phyloP scores from a whole-genome alignment of 2,329 filamentous ascomycete genomes.

The Talaromyces sp. region DNA sequence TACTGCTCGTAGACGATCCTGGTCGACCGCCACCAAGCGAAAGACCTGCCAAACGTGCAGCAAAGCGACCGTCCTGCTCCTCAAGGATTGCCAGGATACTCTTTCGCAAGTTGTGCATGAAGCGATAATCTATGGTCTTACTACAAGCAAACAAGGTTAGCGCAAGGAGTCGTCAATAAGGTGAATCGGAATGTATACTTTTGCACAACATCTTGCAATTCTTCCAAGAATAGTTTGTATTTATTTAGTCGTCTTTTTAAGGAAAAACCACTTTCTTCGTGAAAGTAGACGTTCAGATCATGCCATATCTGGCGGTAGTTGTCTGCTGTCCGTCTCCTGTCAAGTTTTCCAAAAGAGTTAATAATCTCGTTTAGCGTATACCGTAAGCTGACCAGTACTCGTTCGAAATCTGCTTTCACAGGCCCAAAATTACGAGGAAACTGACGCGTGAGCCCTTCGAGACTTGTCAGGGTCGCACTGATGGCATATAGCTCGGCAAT shows the following conservation, averaged over 20 bases:
- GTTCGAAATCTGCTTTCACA: constrained; percentile 48
- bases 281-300: constrained; percentile 47
- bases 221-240: constrained; percentile 51
- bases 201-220: constrained; percentile 44
- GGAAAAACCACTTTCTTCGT: constrained; percentile 45
- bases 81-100: constrained; percentile 28
- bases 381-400: constrained; percentile 49
- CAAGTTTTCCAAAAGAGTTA: constrained; percentile 44
- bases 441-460: constrained; percentile 45
- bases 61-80: constrained; percentile 30
- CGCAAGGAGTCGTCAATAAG: background rate
- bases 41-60: constrained; percentile 26
- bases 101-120: constrained; percentile 28
- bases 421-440: constrained; percentile 38
- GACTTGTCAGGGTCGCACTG: constrained; percentile 48
- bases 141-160: constrained; percentile 24
- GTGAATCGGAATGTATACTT: constrained; percentile 40
- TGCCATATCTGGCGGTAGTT: constrained; percentile 52
- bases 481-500: constrained; percentile 56
- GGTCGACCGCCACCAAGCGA: constrained; percentile 25
- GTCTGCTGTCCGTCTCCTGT: constrained; percentile 29
- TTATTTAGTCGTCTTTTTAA: constrained; percentile 49
- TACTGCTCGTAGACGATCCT: constrained; percentile 27
- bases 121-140: constrained; percentile 25
- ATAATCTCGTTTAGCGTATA: constrained; percentile 53